A percentile compares a stretch with the other conserved stretches of the same genome.
These are phyloP conservation scores for Ajuga reptans DNA, from an alignment of 305 asterid species.

Conservation along the genomic window DNA sequence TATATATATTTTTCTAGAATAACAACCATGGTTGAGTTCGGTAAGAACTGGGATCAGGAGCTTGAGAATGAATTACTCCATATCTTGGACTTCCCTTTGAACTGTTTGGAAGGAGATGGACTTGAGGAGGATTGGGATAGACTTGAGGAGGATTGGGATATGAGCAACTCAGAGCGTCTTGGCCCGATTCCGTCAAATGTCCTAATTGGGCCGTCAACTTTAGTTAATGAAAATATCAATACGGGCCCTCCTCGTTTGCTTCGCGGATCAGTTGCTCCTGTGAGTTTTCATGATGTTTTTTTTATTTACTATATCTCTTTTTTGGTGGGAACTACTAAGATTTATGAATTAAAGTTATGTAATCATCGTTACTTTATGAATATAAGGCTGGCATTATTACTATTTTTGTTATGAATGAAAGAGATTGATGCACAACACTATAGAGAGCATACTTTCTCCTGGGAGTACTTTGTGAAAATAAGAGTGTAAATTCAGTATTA, in stretches of 20 bases:
- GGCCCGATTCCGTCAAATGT: constrained; percentile 53
- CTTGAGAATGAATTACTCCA: constrained; percentile 30
- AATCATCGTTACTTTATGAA: not conserved
- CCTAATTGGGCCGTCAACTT: constrained; percentile 31
- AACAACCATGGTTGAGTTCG: constrained; percentile 47
- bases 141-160: too few species aligned
- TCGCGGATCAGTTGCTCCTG: constrained; percentile 28
- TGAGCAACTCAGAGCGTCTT: constrained; percentile 35
- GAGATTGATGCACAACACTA: not conserved
- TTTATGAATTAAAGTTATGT: not conserved
- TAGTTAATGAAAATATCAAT: constrained; percentile 16
- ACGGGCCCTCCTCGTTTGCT: not conserved
- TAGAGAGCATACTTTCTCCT: not conserved
- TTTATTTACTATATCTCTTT: not conserved
- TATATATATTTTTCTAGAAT: constrained; percentile 23
- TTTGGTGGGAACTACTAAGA: not conserved
- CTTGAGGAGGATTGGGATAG: constrained; percentile 51
- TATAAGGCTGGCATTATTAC: not conserved
- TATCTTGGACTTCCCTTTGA: constrained; percentile 56
- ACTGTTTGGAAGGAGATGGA: constrained; percentile 47
- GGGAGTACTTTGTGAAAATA: not conserved
- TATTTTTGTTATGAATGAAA: not conserved
- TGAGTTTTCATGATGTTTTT: constrained; percentile 32
- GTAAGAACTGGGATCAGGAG: constrained; percentile 32
- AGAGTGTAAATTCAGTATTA: not conserved